Evolutionary conservation across 352 stramenopile species (phyloP), one percentile per base, ranked within the genome.

Genomic region (Phytophthora citrophthora): DNA sequence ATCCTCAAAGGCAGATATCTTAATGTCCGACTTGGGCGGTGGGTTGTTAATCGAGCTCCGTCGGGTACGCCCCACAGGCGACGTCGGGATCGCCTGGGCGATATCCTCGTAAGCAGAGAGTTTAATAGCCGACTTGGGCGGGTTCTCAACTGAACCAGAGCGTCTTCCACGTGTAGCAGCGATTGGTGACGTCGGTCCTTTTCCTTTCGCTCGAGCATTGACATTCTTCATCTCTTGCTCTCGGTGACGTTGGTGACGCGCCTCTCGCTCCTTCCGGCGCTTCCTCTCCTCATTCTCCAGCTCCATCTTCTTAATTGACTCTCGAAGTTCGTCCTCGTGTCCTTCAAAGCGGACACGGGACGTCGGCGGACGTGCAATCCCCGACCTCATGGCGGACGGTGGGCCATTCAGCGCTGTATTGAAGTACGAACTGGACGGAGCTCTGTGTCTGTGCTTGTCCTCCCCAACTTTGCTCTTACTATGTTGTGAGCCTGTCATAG

Each of bases 11-110:
- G 76, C 76, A 1, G 72, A 74, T 18, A 77, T 58, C 38, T 87
- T 64, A 38, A 87, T 87, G 40, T 77, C 72, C 41, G 77, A 87
- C 47, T 74, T 77, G 1, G 83, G 80, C 8, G 80, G 83, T 7
- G 68, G 54, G 5, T 55, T 64, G 7, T 39, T 57, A 16, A 71
- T 43, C 1, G 63, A 77, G 13, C 66, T 79, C 11, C 69, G 72
- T 29, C 75, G 64, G 6, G 74, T 53, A 51, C 61, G 73, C 2
- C 71, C 76, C 20, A 87, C 74, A 1, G 79, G 77, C 9, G 83
- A 84, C 43, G 74, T 55, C 11, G 73, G 56, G 3, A 78, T 64
- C 1, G 71, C 51, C 16, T 70, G 54, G 8, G 56, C 60, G 18
- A 74, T 57, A 6, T 72, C 34, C 0, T 66, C 45, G 13, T 72